phyloP scores from a whole-genome alignment of 2,329 filamentous ascomycete genomes.

The Penicillium sp. region DNA sequence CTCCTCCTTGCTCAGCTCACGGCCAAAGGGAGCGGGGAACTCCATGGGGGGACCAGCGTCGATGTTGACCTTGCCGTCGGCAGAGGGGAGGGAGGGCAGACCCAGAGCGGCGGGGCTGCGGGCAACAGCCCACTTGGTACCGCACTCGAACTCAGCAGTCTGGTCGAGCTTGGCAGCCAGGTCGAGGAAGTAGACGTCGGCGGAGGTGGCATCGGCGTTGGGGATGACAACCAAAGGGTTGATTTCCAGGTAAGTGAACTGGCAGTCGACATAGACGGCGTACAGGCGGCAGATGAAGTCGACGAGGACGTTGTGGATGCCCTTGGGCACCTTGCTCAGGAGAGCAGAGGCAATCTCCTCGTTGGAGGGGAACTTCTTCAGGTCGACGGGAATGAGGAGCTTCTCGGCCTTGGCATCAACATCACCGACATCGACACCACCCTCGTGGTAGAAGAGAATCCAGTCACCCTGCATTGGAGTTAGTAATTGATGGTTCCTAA shows the following conservation, averaged over 20 bases:
- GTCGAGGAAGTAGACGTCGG: slow-evolving; percentile 96
- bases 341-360: slow-evolving; percentile 83
- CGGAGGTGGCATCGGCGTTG: slow-evolving; percentile 87
- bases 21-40: slow-evolving; percentile 98
- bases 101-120: slow-evolving; percentile 87
- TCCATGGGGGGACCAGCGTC: slow-evolving; percentile 98
- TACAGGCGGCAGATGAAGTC: slow-evolving; percentile 99
- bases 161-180: slow-evolving; percentile 98
- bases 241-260: slow-evolving; percentile 99
- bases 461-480: slow-evolving; percentile 77
- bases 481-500: slow-evolving; percentile 1
- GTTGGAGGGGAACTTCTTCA: slow-evolving; percentile 93
- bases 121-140: slow-evolving; percentile 97
- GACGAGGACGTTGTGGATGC: slow-evolving; percentile 95
- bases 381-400: slow-evolving; percentile 94
- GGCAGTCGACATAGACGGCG: slow-evolving; percentile 98
- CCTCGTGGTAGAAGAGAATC: slow-evolving; percentile 99
- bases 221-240: slow-evolving; percentile 98
- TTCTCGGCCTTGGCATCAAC: slow-evolving; percentile 99
- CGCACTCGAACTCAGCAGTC: slow-evolving; percentile 98
- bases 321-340: slow-evolving; percentile 89
- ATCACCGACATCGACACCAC: slow-evolving; percentile 99
- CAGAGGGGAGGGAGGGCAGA: slow-evolving; percentile 66
- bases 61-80: slow-evolving; percentile 79
- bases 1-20: slow-evolving; percentile 98